These are phyloP conservation scores for Linanthus parryae DNA, from an alignment of 148 eudicot species.

Conservation along the genomic window DNA sequence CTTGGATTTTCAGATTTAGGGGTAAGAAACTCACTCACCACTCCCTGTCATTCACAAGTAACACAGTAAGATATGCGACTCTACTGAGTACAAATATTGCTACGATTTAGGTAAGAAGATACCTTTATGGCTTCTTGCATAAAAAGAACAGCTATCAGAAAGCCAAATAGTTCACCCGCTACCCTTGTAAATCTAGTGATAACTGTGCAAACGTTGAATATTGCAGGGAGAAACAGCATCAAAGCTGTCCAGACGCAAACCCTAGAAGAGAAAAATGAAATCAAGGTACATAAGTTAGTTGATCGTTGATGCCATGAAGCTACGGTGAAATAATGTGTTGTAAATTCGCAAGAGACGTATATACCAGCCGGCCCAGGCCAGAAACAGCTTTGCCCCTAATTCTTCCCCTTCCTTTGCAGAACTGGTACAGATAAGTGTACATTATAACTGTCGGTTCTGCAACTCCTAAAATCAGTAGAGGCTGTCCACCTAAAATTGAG, in stretches of 20 bases:
- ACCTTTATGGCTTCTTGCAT: constrained; percentile 65
- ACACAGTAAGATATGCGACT: too few relatives aligned
- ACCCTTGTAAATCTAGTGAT: constrained; percentile 57
- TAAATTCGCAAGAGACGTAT: background rate
- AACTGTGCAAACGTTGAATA: constrained; percentile 54
- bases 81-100: too few relatives aligned
- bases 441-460: constrained; percentile 63
- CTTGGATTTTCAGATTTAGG: constrained; percentile 30
- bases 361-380: constrained; percentile 70
- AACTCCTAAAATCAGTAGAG: constrained; percentile 59
- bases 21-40: constrained; percentile 55
- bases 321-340: too few relatives aligned
- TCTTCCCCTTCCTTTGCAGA: constrained; percentile 26
- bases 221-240: constrained; percentile 46
- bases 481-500: constrained; percentile 60
- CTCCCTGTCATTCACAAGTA: constrained; percentile 43
- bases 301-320: background rate
- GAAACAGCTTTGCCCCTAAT: constrained; percentile 43
- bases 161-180: constrained; percentile 68
- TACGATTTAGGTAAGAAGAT: background rate
- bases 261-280: constrained; percentile 26
- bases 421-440: constrained; percentile 53
- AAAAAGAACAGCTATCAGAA: constrained; percentile 59
- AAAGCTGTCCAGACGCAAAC: constrained; percentile 62
- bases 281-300: too few relatives aligned